Evolutionary conservation across 2,329 filamentous ascomycete species (phyloP), one percentile per base, ranked within the genome.

Genomic region (Penicillium psychrosexuale): DNA sequence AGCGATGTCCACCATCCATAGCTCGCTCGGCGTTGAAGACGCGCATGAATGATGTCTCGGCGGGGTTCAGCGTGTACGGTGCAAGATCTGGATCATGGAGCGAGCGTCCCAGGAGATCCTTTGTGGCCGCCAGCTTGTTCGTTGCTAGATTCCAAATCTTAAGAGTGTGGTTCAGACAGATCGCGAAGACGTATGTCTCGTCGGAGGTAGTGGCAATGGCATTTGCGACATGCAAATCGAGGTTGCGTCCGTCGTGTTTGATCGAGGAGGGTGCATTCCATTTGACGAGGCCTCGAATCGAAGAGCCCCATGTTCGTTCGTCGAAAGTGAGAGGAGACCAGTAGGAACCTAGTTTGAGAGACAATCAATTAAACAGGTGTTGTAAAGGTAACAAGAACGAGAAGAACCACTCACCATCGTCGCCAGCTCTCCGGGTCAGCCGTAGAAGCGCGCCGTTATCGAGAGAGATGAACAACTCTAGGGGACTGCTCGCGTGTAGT

Each of bases 91-190:
- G 84, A 1, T 85, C 80, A 47, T 88, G 83, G 50, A 84, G 75
- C 31, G 82, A 77, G 19, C 86, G 81, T 62, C 88, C 85, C 15
- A 97, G 73, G 31, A 99, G 80, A 72, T 99, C 93, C 62, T 85
- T 85, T 6, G 87, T 86, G 53, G 85, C 84, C 5, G 90, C 83
- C 51, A 95, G 83, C 68, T 87, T 89, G 44, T 92, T 92, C 37
- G 84, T 89, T n/a, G 84, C 79, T 31, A 93, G 79, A 67, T 96
- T 94, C 93, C 94, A 97, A 37, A 94, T 86, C 66, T 91, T 87
- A 69, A 99, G 77, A 11, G 86, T 87, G 69, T 99, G 92, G 64
- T 99, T 92, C 56, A 99, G 78, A 60, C 89, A 94, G 46, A 96
- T 84, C 0, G 92, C 92, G 65, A 96, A 90, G 9, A 86, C 70